Evolutionary conservation across 2,329 filamentous ascomycete genomes (phyloP).

Genomic region (Myriosclerotinia duriaeana): DNA sequence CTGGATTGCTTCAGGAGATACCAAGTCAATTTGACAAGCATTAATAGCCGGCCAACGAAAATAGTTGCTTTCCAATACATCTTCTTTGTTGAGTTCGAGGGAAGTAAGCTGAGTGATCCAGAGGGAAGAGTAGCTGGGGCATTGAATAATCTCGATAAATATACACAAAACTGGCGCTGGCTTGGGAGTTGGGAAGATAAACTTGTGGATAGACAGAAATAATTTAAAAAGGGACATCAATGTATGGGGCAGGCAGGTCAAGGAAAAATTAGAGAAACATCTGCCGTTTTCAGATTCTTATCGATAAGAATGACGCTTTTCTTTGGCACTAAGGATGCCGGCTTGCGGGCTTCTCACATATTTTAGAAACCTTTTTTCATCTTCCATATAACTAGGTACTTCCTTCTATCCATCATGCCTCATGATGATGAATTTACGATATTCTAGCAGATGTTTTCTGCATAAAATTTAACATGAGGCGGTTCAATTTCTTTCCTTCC

Average conservation of each 20-base stretch:
- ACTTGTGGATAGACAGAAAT: slow-evolving; percentile 16
- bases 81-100: slow-evolving; percentile 89
- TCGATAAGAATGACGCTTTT: slow-evolving; percentile 21
- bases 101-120: slow-evolving; percentile 54
- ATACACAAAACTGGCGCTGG: slow-evolving; percentile 66
- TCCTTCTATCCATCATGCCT: background rate
- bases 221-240: background rate
- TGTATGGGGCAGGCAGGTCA: background rate
- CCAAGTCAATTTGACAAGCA: slow-evolving; percentile 81
- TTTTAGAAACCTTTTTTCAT: slow-evolving; percentile 3
- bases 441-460: background rate
- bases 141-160: slow-evolving; percentile 55
- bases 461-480: slow-evolving; percentile 23
- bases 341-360: background rate
- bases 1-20: slow-evolving; percentile 73
- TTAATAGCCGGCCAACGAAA: slow-evolving; percentile 81
- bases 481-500: slow-evolving; percentile 21
- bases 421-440: slow-evolving; percentile 10
- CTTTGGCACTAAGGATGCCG: slow-evolving; percentile 14
- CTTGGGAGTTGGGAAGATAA: slow-evolving; percentile 60
- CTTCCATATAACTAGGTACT: background rate
- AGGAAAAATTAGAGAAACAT: background rate
- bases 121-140: slow-evolving; percentile 60
- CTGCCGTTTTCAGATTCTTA: slow-evolving; percentile 21
- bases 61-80: slow-evolving; percentile 81